Percentiles rank a stretch among this genome's conserved stretches.
phyloP scores from a whole-genome alignment of 257 asterid species.

The Solanum dulcamara region DNA sequence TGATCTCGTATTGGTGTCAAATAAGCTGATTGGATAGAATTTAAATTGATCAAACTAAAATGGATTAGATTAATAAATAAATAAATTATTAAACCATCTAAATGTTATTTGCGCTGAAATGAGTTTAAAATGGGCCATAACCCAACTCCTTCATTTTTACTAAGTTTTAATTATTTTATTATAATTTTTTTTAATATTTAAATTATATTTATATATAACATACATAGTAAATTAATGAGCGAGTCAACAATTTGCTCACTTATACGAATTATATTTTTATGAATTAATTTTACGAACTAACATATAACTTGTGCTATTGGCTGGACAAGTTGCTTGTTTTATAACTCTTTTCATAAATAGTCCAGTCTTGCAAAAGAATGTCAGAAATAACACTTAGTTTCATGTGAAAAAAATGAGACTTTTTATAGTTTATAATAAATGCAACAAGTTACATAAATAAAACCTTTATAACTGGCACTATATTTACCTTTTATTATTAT shows the following conservation, averaged over 20 bases:
- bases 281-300: neutral
- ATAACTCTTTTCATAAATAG: neutral
- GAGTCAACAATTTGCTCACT: neutral
- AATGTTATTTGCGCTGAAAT: no score
- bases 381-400: neutral
- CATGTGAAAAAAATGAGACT: neutral
- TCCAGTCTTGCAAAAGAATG: neutral
- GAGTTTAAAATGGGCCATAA: neutral
- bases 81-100: no score
- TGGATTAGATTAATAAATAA: no score
- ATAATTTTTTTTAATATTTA: no score
- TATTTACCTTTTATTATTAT: neutral
- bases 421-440: neutral
- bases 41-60: no score
- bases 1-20: no score
- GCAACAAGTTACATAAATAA: neutral
- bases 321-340: neutral
- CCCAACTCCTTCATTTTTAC: neutral
- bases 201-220: no score
- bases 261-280: neutral
- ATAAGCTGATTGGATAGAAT: no score
- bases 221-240: no score
- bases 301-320: neutral
- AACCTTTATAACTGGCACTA: neutral
- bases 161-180: no score